Evolutionary conservation across 2,329 filamentous ascomycete genomes (phyloP).

Genomic region (Colletotrichum camelliae): DNA sequence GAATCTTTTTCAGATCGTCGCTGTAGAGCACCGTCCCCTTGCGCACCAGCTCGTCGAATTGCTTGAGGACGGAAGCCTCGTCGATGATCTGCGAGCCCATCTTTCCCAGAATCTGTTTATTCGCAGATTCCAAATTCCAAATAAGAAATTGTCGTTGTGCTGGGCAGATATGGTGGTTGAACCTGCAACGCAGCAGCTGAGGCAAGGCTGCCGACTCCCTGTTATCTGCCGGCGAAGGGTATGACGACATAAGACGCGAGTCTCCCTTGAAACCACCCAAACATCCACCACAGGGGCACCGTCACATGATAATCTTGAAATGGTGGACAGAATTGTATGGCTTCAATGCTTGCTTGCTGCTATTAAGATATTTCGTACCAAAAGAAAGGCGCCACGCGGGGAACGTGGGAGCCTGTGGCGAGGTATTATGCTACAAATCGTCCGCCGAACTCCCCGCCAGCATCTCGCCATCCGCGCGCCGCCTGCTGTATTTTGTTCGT

Average conservation of each 20-base stretch:
- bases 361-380: neutral
- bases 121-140: too few relatives aligned
- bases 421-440: slow-evolving; percentile 11
- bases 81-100: neutral
- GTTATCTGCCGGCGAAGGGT: neutral
- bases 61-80: slow-evolving; percentile 3
- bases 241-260: slow-evolving; percentile 4
- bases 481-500: neutral
- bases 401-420: neutral
- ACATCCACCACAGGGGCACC: neutral
- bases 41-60: neutral
- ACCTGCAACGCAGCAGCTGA: neutral
- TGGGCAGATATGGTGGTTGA: neutral
- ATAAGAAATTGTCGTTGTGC: too few relatives aligned
- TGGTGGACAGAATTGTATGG: neutral
- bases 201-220: neutral
- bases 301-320: neutral
- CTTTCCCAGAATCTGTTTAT: neutral
- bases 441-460: neutral
- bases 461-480: neutral
- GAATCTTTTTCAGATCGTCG: slow-evolving; percentile 1
- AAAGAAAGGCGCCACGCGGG: neutral
- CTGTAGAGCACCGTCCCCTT: slow-evolving; percentile 4
- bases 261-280: neutral
- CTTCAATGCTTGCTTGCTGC: neutral